These are phyloP conservation scores for Leishmania lainsoni DNA, from an alignment of 208 protist species.

Conservation along the genomic window DNA sequence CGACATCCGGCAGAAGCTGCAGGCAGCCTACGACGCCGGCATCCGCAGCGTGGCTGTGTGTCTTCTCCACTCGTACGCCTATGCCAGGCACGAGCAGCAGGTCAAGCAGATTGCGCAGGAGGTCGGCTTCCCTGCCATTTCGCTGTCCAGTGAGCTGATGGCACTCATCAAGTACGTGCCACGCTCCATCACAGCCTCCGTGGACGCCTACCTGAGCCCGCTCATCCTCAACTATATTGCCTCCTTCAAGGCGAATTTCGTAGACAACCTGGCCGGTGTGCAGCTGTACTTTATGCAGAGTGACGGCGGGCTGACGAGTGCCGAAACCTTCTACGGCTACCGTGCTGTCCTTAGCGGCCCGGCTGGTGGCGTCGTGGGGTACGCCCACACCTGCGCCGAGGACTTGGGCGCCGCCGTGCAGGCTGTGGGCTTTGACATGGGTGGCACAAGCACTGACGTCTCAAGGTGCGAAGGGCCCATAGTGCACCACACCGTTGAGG, in stretches of 20 bases:
- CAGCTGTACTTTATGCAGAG: constrained; percentile 90
- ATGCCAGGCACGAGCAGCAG: constrained; percentile 77
- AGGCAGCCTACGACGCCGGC: constrained; percentile 60
- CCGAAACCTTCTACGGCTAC: constrained; percentile 90
- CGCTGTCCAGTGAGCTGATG: constrained; percentile 91
- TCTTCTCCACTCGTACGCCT: constrained; percentile 95
- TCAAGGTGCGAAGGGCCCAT: constrained; percentile 72
- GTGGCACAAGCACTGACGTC: constrained; percentile 96
- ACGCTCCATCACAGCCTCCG: constrained; percentile 92
- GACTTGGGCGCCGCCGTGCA: constrained; percentile 37
- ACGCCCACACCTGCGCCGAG: constrained; percentile 74
- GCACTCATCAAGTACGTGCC: constrained; percentile 93
- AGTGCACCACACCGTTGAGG: constrained; percentile 92
- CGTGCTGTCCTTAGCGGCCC: constrained; percentile 94
- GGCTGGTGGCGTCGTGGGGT: constrained; percentile 95
- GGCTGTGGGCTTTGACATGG: constrained; percentile 95
- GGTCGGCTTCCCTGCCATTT: constrained; percentile 92
- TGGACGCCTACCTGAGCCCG: constrained; percentile 97
- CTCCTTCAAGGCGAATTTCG: constrained; percentile 68
- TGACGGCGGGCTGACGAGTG: constrained; percentile 93
- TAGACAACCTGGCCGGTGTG: constrained; percentile 44
- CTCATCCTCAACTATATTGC: constrained; percentile 87
- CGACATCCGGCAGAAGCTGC: constrained; percentile 46
- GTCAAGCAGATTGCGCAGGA: constrained; percentile 83
- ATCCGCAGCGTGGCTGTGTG: constrained; percentile 91